A percentile compares a stretch with the other conserved stretches of the same genome.
Evolutionary conservation across 768 basidiomycete genomes (phyloP).

Genomic region (Podaxis sp.): DNA sequence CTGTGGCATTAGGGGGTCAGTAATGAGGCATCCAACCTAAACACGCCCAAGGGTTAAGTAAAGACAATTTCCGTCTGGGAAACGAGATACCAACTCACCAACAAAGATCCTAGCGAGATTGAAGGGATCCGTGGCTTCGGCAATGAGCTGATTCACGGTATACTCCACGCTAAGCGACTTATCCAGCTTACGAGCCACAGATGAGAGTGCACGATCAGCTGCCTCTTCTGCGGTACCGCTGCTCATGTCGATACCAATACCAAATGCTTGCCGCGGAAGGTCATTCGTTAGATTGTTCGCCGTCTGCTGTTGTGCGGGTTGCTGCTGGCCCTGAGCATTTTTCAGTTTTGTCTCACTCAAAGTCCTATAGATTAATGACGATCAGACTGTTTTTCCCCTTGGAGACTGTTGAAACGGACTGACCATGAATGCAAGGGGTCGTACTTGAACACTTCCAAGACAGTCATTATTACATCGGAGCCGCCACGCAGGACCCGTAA

Average conservation of each 20-base stretch:
- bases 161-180: slow-evolving; percentile 87
- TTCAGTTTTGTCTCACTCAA: slow-evolving; percentile 75
- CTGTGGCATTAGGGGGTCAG: neutral
- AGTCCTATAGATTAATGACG: slow-evolving; percentile 48
- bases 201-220: slow-evolving; percentile 84
- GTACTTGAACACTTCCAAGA: slow-evolving; percentile 95
- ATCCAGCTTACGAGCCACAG: slow-evolving; percentile 81
- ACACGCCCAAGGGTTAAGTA: neutral
- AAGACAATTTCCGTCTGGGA: too few species aligned
- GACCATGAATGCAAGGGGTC: slow-evolving; percentile 95
- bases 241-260: slow-evolving; percentile 60
- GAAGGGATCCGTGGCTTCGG: slow-evolving; percentile 75
- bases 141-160: slow-evolving; percentile 89
- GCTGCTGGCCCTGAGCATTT: slow-evolving; percentile 48
- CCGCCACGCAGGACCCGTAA: slow-evolving; percentile 85
- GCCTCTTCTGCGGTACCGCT: slow-evolving; percentile 77
- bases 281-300: slow-evolving; percentile 23
- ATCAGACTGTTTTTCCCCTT: neutral
- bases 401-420: slow-evolving; percentile 19
- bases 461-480: slow-evolving; percentile 88
- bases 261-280: slow-evolving; percentile 27
- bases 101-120: slow-evolving; percentile 79
- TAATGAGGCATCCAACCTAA: slow-evolving; percentile 14
- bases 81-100: slow-evolving; percentile 34
- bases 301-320: slow-evolving; percentile 26